These are phyloP conservation scores for Hansfordia pulvinata DNA, from an alignment of 2,329 filamentous ascomycete genomes.

Conservation along the genomic window DNA sequence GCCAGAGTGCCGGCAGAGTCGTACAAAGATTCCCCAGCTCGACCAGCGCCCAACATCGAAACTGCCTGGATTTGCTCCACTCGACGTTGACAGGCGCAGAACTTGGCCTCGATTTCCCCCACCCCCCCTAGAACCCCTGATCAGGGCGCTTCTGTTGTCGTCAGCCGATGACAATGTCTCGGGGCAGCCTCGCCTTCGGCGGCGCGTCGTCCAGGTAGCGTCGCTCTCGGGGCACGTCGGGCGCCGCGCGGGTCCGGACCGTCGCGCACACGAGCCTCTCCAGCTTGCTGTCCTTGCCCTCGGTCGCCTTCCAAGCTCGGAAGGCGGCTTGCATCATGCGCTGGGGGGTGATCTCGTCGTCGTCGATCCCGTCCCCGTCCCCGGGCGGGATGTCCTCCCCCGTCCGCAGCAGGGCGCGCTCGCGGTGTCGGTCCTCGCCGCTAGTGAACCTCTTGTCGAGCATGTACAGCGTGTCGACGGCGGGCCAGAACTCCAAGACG, in stretches of 20 bases:
- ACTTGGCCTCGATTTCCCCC: no score
- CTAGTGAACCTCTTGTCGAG: constrained; percentile 12
- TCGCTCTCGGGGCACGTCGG: constrained; percentile 3
- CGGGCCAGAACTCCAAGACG: constrained; percentile 13
- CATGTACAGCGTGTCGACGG: constrained; percentile 15
- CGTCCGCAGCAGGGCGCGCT: constrained; percentile 15
- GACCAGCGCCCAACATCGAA: no score
- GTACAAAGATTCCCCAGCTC: no score
- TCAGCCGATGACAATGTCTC: constrained; percentile 16
- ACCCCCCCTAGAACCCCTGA: no score
- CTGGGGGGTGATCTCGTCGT: constrained; percentile 9
- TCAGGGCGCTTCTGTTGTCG: no score
- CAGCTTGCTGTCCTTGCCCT: constrained; percentile 7
- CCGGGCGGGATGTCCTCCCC: no score
- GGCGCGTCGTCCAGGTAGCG: constrained; percentile 10
- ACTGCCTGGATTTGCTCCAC: no score
- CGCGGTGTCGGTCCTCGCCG: constrained; percentile 8
- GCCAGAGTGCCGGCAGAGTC: no score
- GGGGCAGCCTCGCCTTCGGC: constrained; percentile 10
- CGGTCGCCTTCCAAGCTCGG: constrained; percentile 17
- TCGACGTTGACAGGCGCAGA: no score
- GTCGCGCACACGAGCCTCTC: constrained; percentile 13
- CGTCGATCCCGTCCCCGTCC: no score
- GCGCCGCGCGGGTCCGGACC: constrained; percentile 9
- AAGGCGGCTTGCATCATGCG: constrained; percentile 11